A percentile compares a stretch with the other conserved stretches of the same genome.
Evolutionary conservation across 192 early-diverging fungal genomes (phyloP).

Genomic region (Backusella tarrabulga): DNA sequence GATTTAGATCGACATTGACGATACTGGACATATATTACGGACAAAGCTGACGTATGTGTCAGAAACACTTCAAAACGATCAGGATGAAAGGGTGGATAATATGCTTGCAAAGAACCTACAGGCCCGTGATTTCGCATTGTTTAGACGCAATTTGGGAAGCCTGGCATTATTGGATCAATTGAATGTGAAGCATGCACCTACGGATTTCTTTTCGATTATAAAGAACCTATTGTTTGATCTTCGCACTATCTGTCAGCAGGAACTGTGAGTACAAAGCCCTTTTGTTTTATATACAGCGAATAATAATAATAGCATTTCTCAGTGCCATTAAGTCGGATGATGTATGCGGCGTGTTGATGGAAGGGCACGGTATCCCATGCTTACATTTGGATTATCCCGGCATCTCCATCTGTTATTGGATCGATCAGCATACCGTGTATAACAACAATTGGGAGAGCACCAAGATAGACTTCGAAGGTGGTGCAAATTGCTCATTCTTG

Average conservation of each 20-base stretch:
- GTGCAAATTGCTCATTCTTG: not conserved
- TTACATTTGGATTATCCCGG: conserved; percentile 30
- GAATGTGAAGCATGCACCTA: conserved; percentile 27
- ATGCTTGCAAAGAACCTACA: conserved; percentile 25
- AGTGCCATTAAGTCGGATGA: conserved; percentile 19
- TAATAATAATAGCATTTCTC: not conserved
- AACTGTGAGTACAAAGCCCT: conserved; percentile 22
- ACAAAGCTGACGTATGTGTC: conserved; percentile 34
- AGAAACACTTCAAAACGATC: conserved; percentile 28
- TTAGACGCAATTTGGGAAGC: conserved; percentile 24
- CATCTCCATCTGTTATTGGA: conserved; percentile 31
- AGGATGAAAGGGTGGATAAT: conserved; percentile 28
- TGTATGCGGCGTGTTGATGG: conserved; percentile 18
- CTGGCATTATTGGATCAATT: conserved; percentile 28
- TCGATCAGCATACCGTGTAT: not conserved
- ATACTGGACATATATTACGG: conserved; percentile 17
- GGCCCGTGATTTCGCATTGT: not conserved
- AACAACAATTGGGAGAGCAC: conserved; percentile 21
- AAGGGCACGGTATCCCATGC: conserved; percentile 34
- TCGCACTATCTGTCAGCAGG: conserved; percentile 17
- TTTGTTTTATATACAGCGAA: not conserved
- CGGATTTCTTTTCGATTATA: conserved; percentile 25
- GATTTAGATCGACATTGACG: conserved; percentile 32
- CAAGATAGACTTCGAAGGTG: conserved; percentile 9
- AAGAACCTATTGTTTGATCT: conserved; percentile 24